Conservation (phyloP, 1,284 basidiomycete genomes). For the Leccinum griseonigrum region DNA sequence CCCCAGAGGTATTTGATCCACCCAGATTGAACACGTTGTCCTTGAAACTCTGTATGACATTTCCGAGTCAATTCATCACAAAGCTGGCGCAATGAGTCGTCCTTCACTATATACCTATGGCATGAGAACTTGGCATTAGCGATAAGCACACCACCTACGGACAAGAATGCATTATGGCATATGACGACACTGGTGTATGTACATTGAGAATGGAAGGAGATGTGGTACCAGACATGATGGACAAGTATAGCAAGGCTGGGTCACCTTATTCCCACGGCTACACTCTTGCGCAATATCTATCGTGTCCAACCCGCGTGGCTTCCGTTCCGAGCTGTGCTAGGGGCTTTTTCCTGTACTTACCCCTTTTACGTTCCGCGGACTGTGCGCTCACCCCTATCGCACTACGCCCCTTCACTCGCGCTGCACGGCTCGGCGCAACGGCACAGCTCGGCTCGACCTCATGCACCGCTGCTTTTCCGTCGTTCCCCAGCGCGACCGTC, state of each 20-base stretch:
- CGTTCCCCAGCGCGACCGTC: too few species aligned
- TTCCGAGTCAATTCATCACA: constrained; percentile 71
- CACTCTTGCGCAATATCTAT: too few species aligned
- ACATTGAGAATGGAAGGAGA: constrained; percentile 56
- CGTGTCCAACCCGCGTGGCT: too few species aligned
- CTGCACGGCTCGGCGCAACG: too few species aligned
- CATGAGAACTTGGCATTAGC: constrained; percentile 7
- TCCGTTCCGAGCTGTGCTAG: too few species aligned
- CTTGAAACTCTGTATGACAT: constrained; percentile 50
- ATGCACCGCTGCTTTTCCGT: too few species aligned
- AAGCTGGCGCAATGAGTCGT: constrained; percentile 60
- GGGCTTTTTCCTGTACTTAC: too few species aligned
- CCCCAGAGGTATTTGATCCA: constrained; percentile 82
- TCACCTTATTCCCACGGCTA: neutral
- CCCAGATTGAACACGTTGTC: constrained; percentile 61
- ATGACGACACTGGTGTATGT: constrained; percentile 71
- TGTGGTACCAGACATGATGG: constrained; percentile 3
- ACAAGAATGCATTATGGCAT: constrained; percentile 72
- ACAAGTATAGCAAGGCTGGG: neutral
- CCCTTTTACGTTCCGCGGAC: too few species aligned
- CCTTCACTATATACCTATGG: constrained; percentile 46
- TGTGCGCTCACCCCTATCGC: too few species aligned
- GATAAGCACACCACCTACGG: constrained; percentile 29
- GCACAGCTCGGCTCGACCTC: too few species aligned
- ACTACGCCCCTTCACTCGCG: too few species aligned